Base-by-base conservation (phyloP, 192 early-diverging fungal genomes). In the Mortierella alpina region DNA sequence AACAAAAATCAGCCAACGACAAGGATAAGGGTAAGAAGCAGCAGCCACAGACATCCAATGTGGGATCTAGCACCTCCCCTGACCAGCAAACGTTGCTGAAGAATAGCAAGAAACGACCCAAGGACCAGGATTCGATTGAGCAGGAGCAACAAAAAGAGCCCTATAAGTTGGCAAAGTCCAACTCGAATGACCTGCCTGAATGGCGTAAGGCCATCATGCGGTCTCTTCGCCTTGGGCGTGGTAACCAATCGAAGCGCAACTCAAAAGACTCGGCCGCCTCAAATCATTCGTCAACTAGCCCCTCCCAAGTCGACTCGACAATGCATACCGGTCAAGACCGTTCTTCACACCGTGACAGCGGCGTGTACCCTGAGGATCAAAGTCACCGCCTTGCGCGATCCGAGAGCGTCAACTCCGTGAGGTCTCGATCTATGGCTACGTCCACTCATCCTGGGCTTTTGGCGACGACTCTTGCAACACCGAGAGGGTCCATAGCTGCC, bases 61-160 rank as follows among this genome's bases (percentile, higher is more conserved):
- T 40, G 0, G 7, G 13, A 2, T 10, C 31, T 41, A 17, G 31
- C 39, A 12, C 52, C 45, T 5, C 17, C 5, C n/a, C 46, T 14
- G 20, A 7, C 9, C 55, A 9, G 39, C 13, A 42, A 10, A 53
- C 53, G 5, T 39, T 39, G 12, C 46, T 48, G 44, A 58, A 56
- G 47, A 50, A n/a, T 15, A 68, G 56, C 42, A 68, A 59, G n/a
- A 68, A 68, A 20, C 55, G 66, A 8, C 66, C 66, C 56, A 78
- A 75, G 40, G 73, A 75, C 18, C 73, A 75, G 14, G 73, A 75
- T 45, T 75, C 73, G 9, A 75, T 75, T 15, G 75, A 78, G 22
- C 67, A 70, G 31, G 39, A 52, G 14, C 61, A 49, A 9, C 20
- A 44, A 4, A 54, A 70, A 13, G 75, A 70, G 39, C 61, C 75